Conservation (phyloP, 2,329 filamentous ascomycete species). For the Blastomyces emzantsi region DNA sequence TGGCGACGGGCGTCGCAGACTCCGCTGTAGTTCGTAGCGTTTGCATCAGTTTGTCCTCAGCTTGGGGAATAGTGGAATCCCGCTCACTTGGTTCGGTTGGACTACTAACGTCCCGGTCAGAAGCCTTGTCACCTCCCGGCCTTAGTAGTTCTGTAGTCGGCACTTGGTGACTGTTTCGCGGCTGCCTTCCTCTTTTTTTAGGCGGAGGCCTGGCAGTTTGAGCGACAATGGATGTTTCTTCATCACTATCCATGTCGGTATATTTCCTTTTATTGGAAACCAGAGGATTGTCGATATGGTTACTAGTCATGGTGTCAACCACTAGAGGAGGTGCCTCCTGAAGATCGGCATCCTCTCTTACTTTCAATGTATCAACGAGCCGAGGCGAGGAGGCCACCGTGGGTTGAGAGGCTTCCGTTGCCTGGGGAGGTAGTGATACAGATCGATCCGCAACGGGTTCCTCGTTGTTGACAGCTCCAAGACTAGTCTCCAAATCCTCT, state of each 20-base stretch:
- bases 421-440: not conserved
- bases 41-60: not conserved
- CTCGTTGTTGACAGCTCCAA: not conserved
- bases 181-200: not conserved
- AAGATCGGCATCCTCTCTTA: not conserved
- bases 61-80: not conserved
- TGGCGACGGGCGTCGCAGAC: not conserved
- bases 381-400: not conserved
- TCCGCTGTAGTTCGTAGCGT: not conserved
- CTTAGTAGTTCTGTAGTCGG: not conserved
- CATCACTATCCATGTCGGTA: not conserved
- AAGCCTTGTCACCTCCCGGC: not conserved
- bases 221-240: not conserved
- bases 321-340: not conserved
- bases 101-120: not conserved
- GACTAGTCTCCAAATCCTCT: not conserved
- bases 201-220: not conserved
- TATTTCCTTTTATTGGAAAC: conserved; percentile 1
- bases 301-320: not conserved
- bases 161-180: not conserved
- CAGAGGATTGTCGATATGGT: not conserved
- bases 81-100: not conserved
- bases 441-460: not conserved
- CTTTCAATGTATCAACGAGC: not conserved
- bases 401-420: not conserved